phyloP scores from a whole-genome alignment of 768 basidiomycete genomes.

The Serendipita sp. region DNA sequence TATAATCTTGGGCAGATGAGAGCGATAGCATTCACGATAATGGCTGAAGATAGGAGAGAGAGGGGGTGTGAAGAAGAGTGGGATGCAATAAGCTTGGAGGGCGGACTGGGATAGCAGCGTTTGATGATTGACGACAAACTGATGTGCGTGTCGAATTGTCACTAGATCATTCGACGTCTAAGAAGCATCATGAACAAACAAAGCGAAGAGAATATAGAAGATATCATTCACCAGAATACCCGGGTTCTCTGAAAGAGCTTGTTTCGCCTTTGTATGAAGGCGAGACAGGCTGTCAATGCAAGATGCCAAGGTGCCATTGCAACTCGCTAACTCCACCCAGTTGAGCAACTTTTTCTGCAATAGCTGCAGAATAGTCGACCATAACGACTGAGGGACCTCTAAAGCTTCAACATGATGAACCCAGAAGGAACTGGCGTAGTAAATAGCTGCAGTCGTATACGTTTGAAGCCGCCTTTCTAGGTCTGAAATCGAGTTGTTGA shows the following conservation, averaged over 20 bases:
- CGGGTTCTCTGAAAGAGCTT: background rate
- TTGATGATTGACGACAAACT: background rate
- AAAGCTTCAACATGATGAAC: background rate
- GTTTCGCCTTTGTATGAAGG: too few relatives aligned
- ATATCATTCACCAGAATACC: background rate
- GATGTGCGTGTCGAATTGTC: background rate
- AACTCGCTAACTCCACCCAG: constrained; percentile 1
- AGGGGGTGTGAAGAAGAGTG: background rate
- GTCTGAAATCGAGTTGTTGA: background rate
- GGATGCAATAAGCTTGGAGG: background rate
- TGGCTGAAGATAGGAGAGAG: background rate
- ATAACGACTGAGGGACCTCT: background rate
- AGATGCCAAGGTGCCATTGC: background rate
- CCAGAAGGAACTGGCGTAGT: background rate
- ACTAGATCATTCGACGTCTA: background rate
- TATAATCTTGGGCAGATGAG: background rate
- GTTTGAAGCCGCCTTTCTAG: background rate
- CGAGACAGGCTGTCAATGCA: background rate
- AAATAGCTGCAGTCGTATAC: background rate
- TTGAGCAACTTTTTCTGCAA: background rate
- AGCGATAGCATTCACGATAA: background rate
- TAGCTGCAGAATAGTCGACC: background rate
- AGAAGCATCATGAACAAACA: too few relatives aligned
- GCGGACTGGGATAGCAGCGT: background rate
- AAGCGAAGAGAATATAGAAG: too few relatives aligned